These are phyloP conservation scores for Debaryomyces nepalensis DNA, from an alignment of 1,139 yeast species.

Conservation along the genomic window DNA sequence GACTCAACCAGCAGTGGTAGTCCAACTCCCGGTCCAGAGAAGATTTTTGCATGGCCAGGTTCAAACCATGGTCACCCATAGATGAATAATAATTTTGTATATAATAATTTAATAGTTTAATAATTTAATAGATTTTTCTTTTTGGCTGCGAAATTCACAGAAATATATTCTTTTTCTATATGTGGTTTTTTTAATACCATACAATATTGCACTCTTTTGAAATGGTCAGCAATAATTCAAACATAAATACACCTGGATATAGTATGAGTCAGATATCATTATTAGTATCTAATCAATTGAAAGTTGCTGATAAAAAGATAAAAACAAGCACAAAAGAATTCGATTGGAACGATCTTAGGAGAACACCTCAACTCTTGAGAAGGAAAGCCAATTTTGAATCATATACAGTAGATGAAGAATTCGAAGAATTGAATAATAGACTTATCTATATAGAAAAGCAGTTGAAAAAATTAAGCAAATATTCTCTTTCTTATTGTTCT, in stretches of 20 bases:
- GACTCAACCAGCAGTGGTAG: slow-evolving; percentile 30
- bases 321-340: slow-evolving; percentile 19
- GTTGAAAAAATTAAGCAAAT: slow-evolving; percentile 26
- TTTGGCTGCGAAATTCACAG: slow-evolving; percentile 17
- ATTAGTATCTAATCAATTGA: slow-evolving; percentile 22
- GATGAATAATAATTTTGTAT: slow-evolving; percentile 12
- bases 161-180: too few relatives aligned
- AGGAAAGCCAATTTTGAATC: slow-evolving; percentile 36
- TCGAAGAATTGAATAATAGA: slow-evolving; percentile 31
- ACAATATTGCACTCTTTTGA: background rate
- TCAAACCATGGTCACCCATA: slow-evolving; percentile 68
- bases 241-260: background rate
- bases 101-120: slow-evolving; percentile 11
- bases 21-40: slow-evolving; percentile 41
- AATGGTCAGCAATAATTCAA: background rate
- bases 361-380: slow-evolving; percentile 37
- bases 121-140: slow-evolving; percentile 6
- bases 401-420: slow-evolving; percentile 44
- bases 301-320: slow-evolving; percentile 22
- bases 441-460: slow-evolving; percentile 23
- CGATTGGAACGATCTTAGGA: slow-evolving; percentile 34
- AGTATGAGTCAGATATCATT: slow-evolving; percentile 16
- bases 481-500: slow-evolving; percentile 21
- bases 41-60: slow-evolving; percentile 70
- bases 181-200: too few relatives aligned